Conservation (phyloP, 129 eudicot genomes). For the Flaveria sonorensis region DNA sequence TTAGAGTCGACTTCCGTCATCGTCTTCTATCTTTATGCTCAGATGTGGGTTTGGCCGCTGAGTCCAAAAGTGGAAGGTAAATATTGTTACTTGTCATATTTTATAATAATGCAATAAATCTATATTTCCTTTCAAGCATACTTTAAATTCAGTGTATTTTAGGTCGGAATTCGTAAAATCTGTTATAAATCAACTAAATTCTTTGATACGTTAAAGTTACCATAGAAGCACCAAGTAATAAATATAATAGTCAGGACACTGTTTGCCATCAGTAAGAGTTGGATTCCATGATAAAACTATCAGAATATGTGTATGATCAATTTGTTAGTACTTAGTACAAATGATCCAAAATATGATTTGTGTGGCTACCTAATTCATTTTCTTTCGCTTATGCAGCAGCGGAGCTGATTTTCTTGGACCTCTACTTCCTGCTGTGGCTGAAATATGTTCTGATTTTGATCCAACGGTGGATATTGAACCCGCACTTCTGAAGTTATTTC, state of each 20-base stretch:
- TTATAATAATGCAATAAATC: slow-evolving; percentile 7
- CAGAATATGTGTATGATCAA: slow-evolving; percentile 10
- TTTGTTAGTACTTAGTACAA: not conserved
- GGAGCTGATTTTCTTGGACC: slow-evolving; percentile 99
- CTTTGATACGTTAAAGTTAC: slow-evolving; percentile 17
- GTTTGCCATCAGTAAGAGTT: no score
- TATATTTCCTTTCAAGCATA: slow-evolving; percentile 1
- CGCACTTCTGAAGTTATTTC: slow-evolving; percentile 87
- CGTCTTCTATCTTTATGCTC: slow-evolving; percentile 96
- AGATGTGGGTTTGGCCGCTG: slow-evolving; percentile 99
- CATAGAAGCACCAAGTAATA: not conserved
- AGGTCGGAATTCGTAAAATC: not conserved
- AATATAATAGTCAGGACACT: slow-evolving; percentile 16
- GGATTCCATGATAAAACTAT: slow-evolving; percentile 1
- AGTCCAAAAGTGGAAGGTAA: slow-evolving; percentile 96
- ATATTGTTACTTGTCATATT: slow-evolving; percentile 10
- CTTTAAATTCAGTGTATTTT: not conserved
- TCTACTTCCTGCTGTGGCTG: slow-evolving; percentile 98
- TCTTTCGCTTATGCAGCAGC: slow-evolving; percentile 56
- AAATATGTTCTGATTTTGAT: slow-evolving; percentile 93
- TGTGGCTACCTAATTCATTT: slow-evolving; percentile 24
- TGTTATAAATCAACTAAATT: not conserved
- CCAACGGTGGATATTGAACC: slow-evolving; percentile 87
- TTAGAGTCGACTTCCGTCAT: slow-evolving; percentile 90
- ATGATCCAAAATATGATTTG: slow-evolving; percentile 13